Percentiles rank a stretch among this genome's conserved stretches.
Conservation (phyloP, 2,329 filamentous ascomycete species). For the Phoma herbarum region DNA sequence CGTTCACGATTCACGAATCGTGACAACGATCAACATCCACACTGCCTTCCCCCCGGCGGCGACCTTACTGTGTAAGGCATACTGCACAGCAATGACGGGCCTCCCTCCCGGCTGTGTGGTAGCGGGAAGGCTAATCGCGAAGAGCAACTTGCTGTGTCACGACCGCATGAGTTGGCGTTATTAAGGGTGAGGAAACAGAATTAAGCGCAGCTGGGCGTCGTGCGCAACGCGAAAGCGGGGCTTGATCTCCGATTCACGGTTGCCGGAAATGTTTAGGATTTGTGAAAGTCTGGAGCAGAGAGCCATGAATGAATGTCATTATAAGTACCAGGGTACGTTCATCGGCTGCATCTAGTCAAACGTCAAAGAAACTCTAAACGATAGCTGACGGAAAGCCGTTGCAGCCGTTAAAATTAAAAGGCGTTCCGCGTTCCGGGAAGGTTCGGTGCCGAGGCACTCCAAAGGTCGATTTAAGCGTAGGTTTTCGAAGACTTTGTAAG, state of each 20-base stretch:
- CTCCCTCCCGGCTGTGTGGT: slow-evolving; percentile 36
- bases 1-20: slow-evolving; percentile 25
- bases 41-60: slow-evolving; percentile 21
- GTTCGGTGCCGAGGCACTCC: slow-evolving; percentile 19
- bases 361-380: slow-evolving; percentile 28
- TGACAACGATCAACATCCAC: slow-evolving; percentile 26
- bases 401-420: slow-evolving; percentile 30
- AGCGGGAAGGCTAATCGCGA: slow-evolving; percentile 29
- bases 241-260: slow-evolving; percentile 5
- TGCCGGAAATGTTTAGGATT: slow-evolving; percentile 3
- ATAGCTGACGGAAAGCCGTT: slow-evolving; percentile 18
- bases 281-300: slow-evolving; percentile 10
- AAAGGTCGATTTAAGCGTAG: slow-evolving; percentile 4
- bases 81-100: slow-evolving; percentile 32
- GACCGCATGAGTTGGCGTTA: slow-evolving; percentile 10
- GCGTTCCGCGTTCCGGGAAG: slow-evolving; percentile 17
- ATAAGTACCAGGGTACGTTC: slow-evolving; percentile 21
- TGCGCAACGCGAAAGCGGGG: slow-evolving; percentile 8
- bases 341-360: slow-evolving; percentile 32
- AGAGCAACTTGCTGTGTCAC: slow-evolving; percentile 13
- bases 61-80: slow-evolving; percentile 25
- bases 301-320: slow-evolving; percentile 6
- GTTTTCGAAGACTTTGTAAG: slow-evolving; percentile 7
- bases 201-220: slow-evolving; percentile 14
- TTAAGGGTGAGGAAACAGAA: slow-evolving; percentile 9